Evolutionary conservation across 768 basidiomycete species (phyloP), one percentile per base, ranked within the genome.

Genomic region (Trametes elegans): DNA sequence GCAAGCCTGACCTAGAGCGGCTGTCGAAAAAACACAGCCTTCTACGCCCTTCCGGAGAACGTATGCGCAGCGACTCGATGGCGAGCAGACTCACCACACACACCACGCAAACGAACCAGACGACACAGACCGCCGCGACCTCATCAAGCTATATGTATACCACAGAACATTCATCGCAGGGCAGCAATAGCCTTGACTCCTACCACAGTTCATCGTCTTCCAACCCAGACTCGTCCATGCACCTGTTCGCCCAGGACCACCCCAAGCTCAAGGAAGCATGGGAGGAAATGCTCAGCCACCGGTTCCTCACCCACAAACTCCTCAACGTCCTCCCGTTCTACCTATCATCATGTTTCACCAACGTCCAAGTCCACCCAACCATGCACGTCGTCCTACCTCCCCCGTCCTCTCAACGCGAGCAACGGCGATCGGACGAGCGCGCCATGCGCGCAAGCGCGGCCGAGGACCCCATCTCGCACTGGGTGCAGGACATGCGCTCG

Each of bases 311-410:
- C 0, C 66, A 78, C 7, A 78, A 78, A 18, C 65, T 83, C 7
- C 71, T 82, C 56, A 77, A 82, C 16, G 75, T 88, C 46, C 74
- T 89, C 45, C 85, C 85, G 0, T 85, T 88, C 58, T 85, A 88
- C 61, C 73, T 90, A 32, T 79, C 79, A 1, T 70, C 76, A 16
- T 78, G 76, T 48, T 89, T 88, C 60, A 64, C 66, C 8, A 78
- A 82, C 42, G 75, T 85, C 41, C 76, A 76, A 59, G 70, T 76
- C 2, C 75, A 79, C 59, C 73, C 78, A 14, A 70, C 76, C 2
- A 66, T 79, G 55, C 75, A 78, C 49, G 71, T 86, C 35, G 72
- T 75, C 28, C 76, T 85, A n/a, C 86, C 84, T 13, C 76, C 74
- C 13, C 49, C 57, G 1, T 59, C 57, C 0, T 7, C 34, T 18